phyloP scores from a whole-genome alignment of 768 basidiomycete genomes.

The Tylopilus sp. region DNA sequence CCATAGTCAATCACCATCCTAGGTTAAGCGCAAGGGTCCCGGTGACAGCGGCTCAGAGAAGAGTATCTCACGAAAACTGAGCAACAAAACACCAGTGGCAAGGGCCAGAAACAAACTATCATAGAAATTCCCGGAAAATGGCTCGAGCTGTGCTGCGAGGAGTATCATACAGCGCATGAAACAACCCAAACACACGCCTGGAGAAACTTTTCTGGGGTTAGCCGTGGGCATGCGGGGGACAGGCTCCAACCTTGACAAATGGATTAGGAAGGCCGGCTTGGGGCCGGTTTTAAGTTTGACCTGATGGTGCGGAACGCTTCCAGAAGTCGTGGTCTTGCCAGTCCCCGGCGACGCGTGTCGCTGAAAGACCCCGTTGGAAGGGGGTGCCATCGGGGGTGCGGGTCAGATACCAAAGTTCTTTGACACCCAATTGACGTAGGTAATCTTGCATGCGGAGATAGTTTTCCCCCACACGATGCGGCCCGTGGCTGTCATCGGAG shows the following conservation, averaged over 20 bases:
- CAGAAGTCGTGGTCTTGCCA: slow-evolving; percentile 67
- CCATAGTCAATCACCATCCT: slow-evolving; percentile 1
- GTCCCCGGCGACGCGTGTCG: slow-evolving; percentile 44
- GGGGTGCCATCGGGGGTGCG: slow-evolving; percentile 32
- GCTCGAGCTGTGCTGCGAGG: slow-evolving; percentile 1
- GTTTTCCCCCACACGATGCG: slow-evolving; percentile 83
- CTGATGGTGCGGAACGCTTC: slow-evolving; percentile 26
- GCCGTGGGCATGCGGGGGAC: slow-evolving; percentile 12
- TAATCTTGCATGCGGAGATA: slow-evolving; percentile 69
- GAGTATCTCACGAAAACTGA: neutral
- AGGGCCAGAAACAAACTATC: neutral
- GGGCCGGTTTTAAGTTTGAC: slow-evolving; percentile 14
- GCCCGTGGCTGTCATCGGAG: slow-evolving; percentile 96
- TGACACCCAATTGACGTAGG: slow-evolving; percentile 54
- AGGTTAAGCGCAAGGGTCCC: slow-evolving; percentile 9
- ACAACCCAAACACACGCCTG: slow-evolving; percentile 18
- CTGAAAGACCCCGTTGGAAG: slow-evolving; percentile 32
- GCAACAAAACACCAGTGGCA: slow-evolving; percentile 1
- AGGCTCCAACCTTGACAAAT: slow-evolving; percentile 23
- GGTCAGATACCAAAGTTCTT: slow-evolving; percentile 61
- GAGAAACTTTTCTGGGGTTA: slow-evolving; percentile 10
- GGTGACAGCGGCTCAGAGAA: slow-evolving; percentile 3
- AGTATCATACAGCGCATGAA: slow-evolving; percentile 10
- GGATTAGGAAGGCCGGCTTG: slow-evolving; percentile 3
- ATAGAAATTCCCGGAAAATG: slow-evolving; percentile 5